Percentiles rank a stretch among this genome's conserved stretches.
phyloP scores from a whole-genome alignment of 768 basidiomycete genomes.

The Lactarius sanguifluus region DNA sequence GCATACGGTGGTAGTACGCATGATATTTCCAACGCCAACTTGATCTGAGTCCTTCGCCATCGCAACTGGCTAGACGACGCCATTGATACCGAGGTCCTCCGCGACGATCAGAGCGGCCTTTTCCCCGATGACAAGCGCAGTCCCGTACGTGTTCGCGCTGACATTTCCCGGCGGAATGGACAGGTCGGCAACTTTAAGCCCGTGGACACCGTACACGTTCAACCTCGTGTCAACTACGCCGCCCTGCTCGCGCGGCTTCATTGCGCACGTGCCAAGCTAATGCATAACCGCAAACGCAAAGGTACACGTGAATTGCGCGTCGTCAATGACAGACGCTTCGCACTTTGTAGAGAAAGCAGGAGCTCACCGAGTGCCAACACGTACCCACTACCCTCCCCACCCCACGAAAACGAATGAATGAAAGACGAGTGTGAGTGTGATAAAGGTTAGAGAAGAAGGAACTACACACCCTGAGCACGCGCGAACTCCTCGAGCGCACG shows the following conservation, averaged over 20 bases:
- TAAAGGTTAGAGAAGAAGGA: background rate
- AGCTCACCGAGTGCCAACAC: conserved; percentile 38
- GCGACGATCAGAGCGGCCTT: conserved; percentile 40
- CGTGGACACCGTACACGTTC: conserved; percentile 25
- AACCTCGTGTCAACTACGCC: too few species aligned
- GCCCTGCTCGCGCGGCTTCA: conserved; percentile 49
- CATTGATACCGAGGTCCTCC: too few species aligned
- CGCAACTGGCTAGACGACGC: too few species aligned
- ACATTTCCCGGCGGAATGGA: conserved; percentile 43
- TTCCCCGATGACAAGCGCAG: conserved; percentile 51
- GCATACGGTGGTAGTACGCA: too few species aligned
- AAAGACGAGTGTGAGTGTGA: background rate
- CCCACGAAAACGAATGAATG: background rate
- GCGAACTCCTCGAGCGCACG: conserved; percentile 36
- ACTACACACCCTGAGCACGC: conserved; percentile 16
- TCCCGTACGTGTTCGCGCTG: conserved; percentile 44
- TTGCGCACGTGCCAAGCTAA: conserved; percentile 59
- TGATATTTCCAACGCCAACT: too few species aligned
- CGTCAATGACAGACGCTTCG: background rate
- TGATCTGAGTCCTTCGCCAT: conserved; percentile 27
- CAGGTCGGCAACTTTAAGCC: conserved; percentile 53
- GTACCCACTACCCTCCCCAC: conserved; percentile 33
- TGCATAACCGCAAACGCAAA: too few species aligned
- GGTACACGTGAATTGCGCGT: background rate
- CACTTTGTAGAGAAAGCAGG: conserved; percentile 12